A percentile compares a stretch with the other conserved stretches of the same genome.
Evolutionary conservation across 2,329 filamentous ascomycete genomes (phyloP).

Genomic region (Achaetomium macrosporum): DNA sequence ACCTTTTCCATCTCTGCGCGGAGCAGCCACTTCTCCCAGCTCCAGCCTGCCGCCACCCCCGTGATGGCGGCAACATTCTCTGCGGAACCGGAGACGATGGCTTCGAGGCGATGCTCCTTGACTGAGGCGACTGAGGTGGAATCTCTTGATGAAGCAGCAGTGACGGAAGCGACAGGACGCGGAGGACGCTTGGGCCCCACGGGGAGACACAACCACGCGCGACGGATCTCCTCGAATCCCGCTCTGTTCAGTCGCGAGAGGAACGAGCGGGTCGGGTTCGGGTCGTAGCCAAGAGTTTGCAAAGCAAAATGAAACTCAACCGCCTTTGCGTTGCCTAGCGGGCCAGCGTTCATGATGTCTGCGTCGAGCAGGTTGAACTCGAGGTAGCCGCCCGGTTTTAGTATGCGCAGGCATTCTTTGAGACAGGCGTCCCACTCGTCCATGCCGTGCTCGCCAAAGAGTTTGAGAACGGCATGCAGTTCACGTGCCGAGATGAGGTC

Average conservation of each 20-base stretch:
- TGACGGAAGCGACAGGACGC: slow-evolving; percentile 22
- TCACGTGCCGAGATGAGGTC: slow-evolving; percentile 87
- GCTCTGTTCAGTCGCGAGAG: slow-evolving; percentile 65
- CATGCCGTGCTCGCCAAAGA: slow-evolving; percentile 56
- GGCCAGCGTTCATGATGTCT: slow-evolving; percentile 79
- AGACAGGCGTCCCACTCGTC: slow-evolving; percentile 89
- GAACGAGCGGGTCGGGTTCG: slow-evolving; percentile 75
- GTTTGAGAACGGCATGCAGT: slow-evolving; percentile 77
- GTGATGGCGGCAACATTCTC: slow-evolving; percentile 68
- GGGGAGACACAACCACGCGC: slow-evolving; percentile 84
- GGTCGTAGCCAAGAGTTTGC: slow-evolving; percentile 84
- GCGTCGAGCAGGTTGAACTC: slow-evolving; percentile 89
- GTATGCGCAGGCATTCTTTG: slow-evolving; percentile 78
- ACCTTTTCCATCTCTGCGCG: slow-evolving; percentile 77
- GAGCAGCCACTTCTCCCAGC: slow-evolving; percentile 95
- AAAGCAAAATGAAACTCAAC: slow-evolving; percentile 91
- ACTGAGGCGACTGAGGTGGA: slow-evolving; percentile 31
- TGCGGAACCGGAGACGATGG: slow-evolving; percentile 61
- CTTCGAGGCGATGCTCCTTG: slow-evolving; percentile 51
- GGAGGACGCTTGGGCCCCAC: slow-evolving; percentile 54
- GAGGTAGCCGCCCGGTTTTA: slow-evolving; percentile 88
- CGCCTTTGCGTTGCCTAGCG: slow-evolving; percentile 71
- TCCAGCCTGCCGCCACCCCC: slow-evolving; percentile 78
- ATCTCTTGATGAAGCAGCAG: slow-evolving; percentile 6
- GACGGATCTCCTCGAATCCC: slow-evolving; percentile 74